Conservation (phyloP, 1,139 yeast genomes). For the Kodamaea arcana region DNA sequence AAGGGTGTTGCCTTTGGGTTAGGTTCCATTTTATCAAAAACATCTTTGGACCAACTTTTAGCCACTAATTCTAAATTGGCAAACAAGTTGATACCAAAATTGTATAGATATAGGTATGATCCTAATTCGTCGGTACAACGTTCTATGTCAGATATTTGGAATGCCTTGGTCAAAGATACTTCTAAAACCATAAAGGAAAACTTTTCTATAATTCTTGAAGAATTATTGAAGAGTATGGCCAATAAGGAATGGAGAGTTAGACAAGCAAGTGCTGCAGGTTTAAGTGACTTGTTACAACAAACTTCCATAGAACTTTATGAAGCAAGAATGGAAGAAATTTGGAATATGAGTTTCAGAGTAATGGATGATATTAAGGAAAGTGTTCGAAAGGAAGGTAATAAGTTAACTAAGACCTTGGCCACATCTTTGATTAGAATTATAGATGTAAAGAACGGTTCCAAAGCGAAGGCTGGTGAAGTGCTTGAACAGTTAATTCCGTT, state of each 20-base stretch:
- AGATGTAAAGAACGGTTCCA: constrained; percentile 32
- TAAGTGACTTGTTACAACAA: constrained; percentile 66
- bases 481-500: constrained; percentile 70
- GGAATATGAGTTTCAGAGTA: constrained; percentile 85
- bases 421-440: constrained; percentile 58
- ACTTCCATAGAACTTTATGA: constrained; percentile 54
- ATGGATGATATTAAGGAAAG: constrained; percentile 95
- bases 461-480: constrained; percentile 46
- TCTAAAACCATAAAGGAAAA: constrained; percentile 50
- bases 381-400: constrained; percentile 77
- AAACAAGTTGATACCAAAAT: constrained; percentile 67
- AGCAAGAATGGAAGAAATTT: constrained; percentile 56
- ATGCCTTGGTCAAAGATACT: constrained; percentile 61
- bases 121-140: constrained; percentile 72
- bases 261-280: constrained; percentile 79
- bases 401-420: constrained; percentile 64
- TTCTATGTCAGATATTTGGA: constrained; percentile 91
- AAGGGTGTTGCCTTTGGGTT: constrained; percentile 93
- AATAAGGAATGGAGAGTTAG: constrained; percentile 91
- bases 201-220: constrained; percentile 58
- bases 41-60: constrained; percentile 65
- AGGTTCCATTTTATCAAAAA: constrained; percentile 77
- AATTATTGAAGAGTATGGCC: constrained; percentile 67
- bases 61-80: constrained; percentile 52
- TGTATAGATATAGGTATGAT: constrained; percentile 81